Evolutionary conservation across 345 rosid species (phyloP), one percentile per base, ranked within the genome.

Genomic region (Psidium friedrichsthalianum): DNA sequence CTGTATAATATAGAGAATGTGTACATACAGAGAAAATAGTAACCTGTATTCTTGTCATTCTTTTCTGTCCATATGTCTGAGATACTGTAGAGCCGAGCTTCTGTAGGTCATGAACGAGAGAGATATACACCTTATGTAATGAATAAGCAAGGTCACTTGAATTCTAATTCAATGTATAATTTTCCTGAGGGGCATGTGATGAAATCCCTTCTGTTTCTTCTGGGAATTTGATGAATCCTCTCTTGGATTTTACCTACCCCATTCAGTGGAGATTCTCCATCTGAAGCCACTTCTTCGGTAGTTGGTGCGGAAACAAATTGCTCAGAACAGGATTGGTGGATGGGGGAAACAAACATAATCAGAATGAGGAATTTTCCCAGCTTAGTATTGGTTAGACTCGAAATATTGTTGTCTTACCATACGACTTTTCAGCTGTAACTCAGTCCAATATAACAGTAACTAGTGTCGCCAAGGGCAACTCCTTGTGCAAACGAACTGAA

Each of bases 1-100:
- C 74, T 58, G 57, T 36, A 44, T 7, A 44, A 57, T 7, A 44
- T 40, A 42, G 15, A n/a, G 32, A 27, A 56, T 59, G 80, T 84
- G 78, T 57, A 84, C 78, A 84, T 84, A 64, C 16, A 27, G 27
- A 42, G 54, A 27, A 53, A 32, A 82, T 84, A 84, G 85, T 49
- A 51, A 61, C 76, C n/a, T 51, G 85, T 59, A 64, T 59, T 58
- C 52, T 59, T 84, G 52, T 84, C 85, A 84, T 84, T 84, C 80
- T 84, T 84, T 84, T 61, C 76, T 84, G 85, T 84, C 59, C 76
- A 84, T 84, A 84, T 59, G 80, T 49, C 80, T 29, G 54, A 61
- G 76, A 84, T 84, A 51, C 85, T 22, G 85, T 84, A 47, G 85
- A 84, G 74, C 74, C 55, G 52, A 29, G 85, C 47, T 83, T 21